phyloP scores from a whole-genome alignment of 2,329 filamentous ascomycete genomes.

The Colletotrichum sp. region DNA sequence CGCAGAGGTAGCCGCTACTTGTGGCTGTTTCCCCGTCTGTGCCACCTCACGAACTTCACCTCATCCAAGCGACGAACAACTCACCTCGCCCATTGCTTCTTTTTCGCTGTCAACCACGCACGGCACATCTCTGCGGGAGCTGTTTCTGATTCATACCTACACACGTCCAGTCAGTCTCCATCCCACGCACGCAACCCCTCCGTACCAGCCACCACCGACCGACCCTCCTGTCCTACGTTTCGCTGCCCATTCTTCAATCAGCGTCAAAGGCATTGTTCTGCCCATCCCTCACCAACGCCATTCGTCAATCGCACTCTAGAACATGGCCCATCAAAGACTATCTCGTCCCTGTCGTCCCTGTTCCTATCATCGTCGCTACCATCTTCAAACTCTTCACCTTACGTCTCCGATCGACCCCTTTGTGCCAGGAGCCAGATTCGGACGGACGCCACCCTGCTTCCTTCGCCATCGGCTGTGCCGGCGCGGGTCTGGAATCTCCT shows the following conservation, averaged over 20 bases:
- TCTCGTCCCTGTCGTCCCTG: no score
- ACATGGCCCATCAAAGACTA: neutral
- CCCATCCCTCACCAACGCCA: neutral
- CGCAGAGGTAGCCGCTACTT: constrained; percentile 10
- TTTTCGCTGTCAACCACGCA: neutral
- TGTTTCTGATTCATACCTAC: neutral
- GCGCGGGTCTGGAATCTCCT: constrained; percentile 13
- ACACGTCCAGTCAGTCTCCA: neutral
- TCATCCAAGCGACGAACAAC: neutral
- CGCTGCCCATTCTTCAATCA: neutral
- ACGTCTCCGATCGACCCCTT: neutral
- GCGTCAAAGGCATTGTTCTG: neutral
- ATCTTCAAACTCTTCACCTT: neutral
- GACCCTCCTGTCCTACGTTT: neutral
- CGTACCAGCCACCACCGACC: neutral
- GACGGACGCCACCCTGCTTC: constrained; percentile 13
- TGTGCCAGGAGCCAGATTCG: neutral
- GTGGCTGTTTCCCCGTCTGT: constrained; percentile 9
- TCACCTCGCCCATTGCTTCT: neutral
- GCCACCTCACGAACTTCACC: constrained; percentile 17
- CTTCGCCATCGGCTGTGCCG: constrained; percentile 9
- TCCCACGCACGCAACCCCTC: neutral
- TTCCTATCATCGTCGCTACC: no score
- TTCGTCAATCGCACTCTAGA: neutral
- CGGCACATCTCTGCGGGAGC: neutral